Conservation (phyloP, 805 yeast genomes). For the Kodamaea kaohsiungensis region DNA sequence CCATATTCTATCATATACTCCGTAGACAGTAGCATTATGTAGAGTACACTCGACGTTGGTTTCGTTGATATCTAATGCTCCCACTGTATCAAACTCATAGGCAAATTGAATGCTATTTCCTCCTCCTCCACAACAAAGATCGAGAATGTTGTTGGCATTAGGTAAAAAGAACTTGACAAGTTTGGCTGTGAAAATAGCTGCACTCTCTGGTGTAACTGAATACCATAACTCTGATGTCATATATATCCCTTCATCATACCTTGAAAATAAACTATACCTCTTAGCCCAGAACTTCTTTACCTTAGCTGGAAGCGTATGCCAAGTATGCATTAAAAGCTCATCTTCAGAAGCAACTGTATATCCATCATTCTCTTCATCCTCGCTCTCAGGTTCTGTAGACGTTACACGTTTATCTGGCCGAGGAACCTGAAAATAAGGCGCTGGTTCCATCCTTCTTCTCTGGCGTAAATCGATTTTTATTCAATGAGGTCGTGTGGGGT, state of each 20-base stretch:
- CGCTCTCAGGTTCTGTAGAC: background rate
- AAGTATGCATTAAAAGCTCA: slow-evolving; percentile 37
- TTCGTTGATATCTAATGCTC: slow-evolving; percentile 62
- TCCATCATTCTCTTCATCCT: slow-evolving; percentile 13
- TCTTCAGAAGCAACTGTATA: background rate
- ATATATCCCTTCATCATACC: slow-evolving; percentile 65
- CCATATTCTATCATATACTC: slow-evolving; percentile 53
- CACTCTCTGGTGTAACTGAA: slow-evolving; percentile 81
- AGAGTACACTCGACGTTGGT: slow-evolving; percentile 65
- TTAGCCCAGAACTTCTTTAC: slow-evolving; percentile 61
- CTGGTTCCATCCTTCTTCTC: slow-evolving; percentile 5
- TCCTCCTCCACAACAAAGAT: slow-evolving; percentile 86
- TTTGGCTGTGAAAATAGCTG: slow-evolving; percentile 63
- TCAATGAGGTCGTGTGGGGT: slow-evolving; percentile 2
- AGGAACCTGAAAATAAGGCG: slow-evolving; percentile 6
- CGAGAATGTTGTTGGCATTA: slow-evolving; percentile 49
- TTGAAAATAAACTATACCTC: slow-evolving; percentile 60
- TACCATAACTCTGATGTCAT: slow-evolving; percentile 79
- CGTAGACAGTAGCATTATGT: slow-evolving; percentile 68
- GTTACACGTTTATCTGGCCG: background rate
- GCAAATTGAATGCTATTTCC: slow-evolving; percentile 84
- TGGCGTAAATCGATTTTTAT: background rate
- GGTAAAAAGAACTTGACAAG: slow-evolving; percentile 55
- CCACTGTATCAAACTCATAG: slow-evolving; percentile 50
- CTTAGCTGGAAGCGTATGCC: slow-evolving; percentile 39